Evolutionary conservation across 2,329 filamentous ascomycete species (phyloP), one percentile per base, ranked within the genome.

Genomic region (Thermoascus crustaceus): DNA sequence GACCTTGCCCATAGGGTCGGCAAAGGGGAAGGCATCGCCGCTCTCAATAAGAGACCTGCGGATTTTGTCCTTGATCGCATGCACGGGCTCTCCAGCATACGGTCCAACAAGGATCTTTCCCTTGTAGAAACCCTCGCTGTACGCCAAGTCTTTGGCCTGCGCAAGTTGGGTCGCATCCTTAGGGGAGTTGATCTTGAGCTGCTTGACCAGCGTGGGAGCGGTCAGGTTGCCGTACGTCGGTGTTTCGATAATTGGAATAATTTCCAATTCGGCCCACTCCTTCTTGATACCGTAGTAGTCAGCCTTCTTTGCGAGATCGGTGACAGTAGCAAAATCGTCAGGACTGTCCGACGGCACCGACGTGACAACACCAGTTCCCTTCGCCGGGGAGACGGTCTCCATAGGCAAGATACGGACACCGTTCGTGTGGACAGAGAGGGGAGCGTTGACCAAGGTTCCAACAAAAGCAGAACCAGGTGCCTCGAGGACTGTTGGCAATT

Each of bases 71-170:
- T 95, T 95, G 21, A 84, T 88, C 37, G 76, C 75, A 57, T 91
- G 82, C 5, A 98, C 91, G 47, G 84, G 75, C 63, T 89, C 76
- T 34, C 89, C 91, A 60, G 81, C 83, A 66, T 84, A 94, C 19
- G 94, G 84, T 38, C 91, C 91, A 42, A 85, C 75, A 44, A 87
- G 70, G 79, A 98, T 85, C 39, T 75, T 82, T 47, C 91, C 91
- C 66, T 94, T 87, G 69, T 98, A 98, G 70, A 85, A 96, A 10
- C 88, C 91, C 57, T 95, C 88, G 64, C 91, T 94, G 73, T 98
- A 98, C 0, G 91, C 88, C 46, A 93, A 69, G 48, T 96, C 89
- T 67, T 98, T 98, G 30, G 91, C 91, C 61, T 95, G 83, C 30
- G 84, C 83, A 30, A 98, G 78, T 63, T 88, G 82, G 58, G 85